These are phyloP conservation scores for Amylostereum areolatum DNA, from an alignment of 1,284 basidiomycete genomes.

Conservation along the genomic window DNA sequence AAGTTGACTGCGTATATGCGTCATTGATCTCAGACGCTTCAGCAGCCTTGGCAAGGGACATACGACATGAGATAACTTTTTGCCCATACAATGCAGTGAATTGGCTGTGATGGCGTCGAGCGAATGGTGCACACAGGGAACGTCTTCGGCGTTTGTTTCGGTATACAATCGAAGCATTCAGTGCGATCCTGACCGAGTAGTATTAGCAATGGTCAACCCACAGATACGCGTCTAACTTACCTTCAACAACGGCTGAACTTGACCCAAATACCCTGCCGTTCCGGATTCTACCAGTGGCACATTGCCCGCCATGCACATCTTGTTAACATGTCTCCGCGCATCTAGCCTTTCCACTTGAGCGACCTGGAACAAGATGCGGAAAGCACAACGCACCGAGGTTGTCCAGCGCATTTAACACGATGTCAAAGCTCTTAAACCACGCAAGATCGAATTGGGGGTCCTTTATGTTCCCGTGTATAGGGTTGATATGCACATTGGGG, in stretches of 20 bases:
- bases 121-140: slow-evolving; percentile 99
- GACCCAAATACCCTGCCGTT: slow-evolving; percentile 92
- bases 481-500: slow-evolving; percentile 82
- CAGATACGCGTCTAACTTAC: too few species aligned
- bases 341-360: too few species aligned
- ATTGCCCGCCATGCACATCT: slow-evolving; percentile 90
- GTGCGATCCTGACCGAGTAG: slow-evolving; percentile 80
- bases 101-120: slow-evolving; percentile 94
- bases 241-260: slow-evolving; percentile 74
- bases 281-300: slow-evolving; percentile 95
- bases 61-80: slow-evolving; percentile 97
- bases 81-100: slow-evolving; percentile 99
- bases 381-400: slow-evolving; percentile 67
- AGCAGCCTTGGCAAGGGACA: too few species aligned
- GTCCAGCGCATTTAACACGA: slow-evolving; percentile 95
- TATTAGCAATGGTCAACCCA: too few species aligned
- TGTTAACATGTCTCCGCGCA: slow-evolving; percentile 91
- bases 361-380: not conserved
- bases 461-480: slow-evolving; percentile 95
- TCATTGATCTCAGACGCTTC: slow-evolving; percentile 2
- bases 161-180: slow-evolving; percentile 90
- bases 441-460: slow-evolving; percentile 85
- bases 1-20: slow-evolving; percentile 59
- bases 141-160: slow-evolving; percentile 87
- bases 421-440: slow-evolving; percentile 88